Conservation (phyloP, 2,329 filamentous ascomycete genomes). For the Aspergillaceae sp. region DNA sequence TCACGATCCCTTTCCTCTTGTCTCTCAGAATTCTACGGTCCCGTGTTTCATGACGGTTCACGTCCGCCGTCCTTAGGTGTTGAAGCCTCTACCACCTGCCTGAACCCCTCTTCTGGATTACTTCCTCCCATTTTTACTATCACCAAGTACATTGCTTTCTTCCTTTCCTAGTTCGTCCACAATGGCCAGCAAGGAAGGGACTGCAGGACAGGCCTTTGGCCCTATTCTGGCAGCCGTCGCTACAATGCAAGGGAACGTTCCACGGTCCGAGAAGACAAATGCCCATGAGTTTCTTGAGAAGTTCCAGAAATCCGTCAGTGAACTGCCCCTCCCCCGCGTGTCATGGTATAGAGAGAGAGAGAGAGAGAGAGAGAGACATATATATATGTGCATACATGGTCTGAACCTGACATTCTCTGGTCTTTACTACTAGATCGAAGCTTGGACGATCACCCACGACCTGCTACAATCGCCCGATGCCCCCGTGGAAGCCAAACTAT, state of each 20-base stretch:
- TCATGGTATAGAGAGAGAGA: too few species aligned
- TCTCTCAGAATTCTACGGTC: background rate
- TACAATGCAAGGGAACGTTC: constrained; percentile 79
- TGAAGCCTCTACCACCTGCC: constrained; percentile 16
- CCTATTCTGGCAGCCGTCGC: constrained; percentile 80
- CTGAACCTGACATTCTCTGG: constrained; percentile 3
- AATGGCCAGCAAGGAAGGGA: constrained; percentile 62
- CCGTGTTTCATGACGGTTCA: constrained; percentile 15
- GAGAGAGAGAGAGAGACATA: too few species aligned
- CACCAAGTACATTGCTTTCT: constrained; percentile 16
- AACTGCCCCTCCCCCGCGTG: constrained; percentile 9
- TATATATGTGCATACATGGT: background rate
- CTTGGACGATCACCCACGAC: constrained; percentile 80
- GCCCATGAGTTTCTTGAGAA: constrained; percentile 85
- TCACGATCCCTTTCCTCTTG: background rate
- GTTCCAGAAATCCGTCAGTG: constrained; percentile 93
- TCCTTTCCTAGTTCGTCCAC: constrained; percentile 18
- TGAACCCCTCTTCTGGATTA: constrained; percentile 14
- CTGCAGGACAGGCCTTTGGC: constrained; percentile 60
- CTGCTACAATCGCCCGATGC: constrained; percentile 71
- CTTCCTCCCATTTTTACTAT: constrained; percentile 1
- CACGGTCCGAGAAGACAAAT: constrained; percentile 75
- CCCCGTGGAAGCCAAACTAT: constrained; percentile 79
- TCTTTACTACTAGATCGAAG: constrained; percentile 56
- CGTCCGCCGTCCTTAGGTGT: constrained; percentile 14